Evolutionary conservation across 495 filamentous ascomycete species (phyloP).

Genomic region (Staphylotrichum tortipilum): DNA sequence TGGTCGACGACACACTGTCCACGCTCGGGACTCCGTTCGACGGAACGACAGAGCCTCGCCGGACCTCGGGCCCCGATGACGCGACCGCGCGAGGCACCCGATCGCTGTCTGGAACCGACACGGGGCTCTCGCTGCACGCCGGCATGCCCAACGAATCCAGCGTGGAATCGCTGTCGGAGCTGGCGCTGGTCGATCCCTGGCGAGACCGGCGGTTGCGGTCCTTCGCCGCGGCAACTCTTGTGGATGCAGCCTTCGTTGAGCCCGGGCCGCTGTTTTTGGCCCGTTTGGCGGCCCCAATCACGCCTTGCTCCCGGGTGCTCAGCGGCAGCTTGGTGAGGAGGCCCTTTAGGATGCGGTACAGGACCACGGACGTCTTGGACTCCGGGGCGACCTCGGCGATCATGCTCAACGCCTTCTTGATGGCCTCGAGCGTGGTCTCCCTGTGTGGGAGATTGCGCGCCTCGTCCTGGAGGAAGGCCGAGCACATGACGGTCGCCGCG

Average conservation of each 20-base stretch:
- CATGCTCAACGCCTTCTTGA: constrained; percentile 31
- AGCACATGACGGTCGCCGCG: constrained; percentile 41
- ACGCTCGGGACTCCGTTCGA: neutral
- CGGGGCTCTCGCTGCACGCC: neutral
- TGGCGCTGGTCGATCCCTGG: neutral
- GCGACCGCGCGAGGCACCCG: neutral
- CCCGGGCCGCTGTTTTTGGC: neutral
- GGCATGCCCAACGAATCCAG: neutral
- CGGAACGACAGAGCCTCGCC: neutral
- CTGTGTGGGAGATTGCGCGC: constrained; percentile 33
- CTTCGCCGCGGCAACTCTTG: neutral
- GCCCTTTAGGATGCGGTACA: constrained; percentile 24
- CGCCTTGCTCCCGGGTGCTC: constrained; percentile 15
- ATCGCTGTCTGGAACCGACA: neutral
- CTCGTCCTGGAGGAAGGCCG: constrained; percentile 43
- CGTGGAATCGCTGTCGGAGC: neutral
- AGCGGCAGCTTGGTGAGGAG: constrained; percentile 20
- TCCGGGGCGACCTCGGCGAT: constrained; percentile 25
- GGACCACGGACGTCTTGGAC: constrained; percentile 20
- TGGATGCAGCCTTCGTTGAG: neutral
- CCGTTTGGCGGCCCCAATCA: constrained; percentile 19
- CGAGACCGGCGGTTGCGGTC: too few relatives aligned
- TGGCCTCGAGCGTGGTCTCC: constrained; percentile 32
- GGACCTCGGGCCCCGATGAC: neutral
- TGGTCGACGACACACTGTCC: neutral